These are phyloP conservation scores for Brassica incana DNA, from an alignment of 345 rosid species.

Conservation along the genomic window DNA sequence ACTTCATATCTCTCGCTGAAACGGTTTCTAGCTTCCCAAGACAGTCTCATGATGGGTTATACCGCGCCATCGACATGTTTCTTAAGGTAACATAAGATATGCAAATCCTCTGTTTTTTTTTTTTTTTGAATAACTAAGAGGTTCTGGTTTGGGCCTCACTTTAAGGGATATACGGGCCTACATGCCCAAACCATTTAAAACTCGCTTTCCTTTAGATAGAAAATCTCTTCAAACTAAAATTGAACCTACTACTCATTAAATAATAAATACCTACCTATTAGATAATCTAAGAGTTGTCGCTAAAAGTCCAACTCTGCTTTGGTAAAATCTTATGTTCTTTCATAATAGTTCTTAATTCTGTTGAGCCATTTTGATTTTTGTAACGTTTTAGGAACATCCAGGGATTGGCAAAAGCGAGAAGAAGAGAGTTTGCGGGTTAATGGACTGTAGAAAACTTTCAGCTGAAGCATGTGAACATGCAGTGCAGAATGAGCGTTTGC, in stretches of 20 bases:
- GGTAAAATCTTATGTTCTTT: neutral
- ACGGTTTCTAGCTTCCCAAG: slow-evolving; percentile 51
- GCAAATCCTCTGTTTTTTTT: neutral
- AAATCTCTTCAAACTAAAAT: too few species aligned
- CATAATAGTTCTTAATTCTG: neutral
- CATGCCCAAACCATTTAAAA: neutral
- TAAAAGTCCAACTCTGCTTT: neutral
- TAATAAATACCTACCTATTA: neutral
- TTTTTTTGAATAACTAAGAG: neutral
- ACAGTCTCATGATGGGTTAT: slow-evolving; percentile 60
- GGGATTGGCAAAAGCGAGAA: slow-evolving; percentile 62
- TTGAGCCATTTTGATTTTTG: neutral
- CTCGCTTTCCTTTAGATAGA: neutral
- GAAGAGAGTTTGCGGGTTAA: slow-evolving; percentile 66
- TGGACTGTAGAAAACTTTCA: slow-evolving; percentile 83
- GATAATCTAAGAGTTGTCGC: too few species aligned
- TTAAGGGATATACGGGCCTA: too few species aligned
- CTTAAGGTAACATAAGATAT: slow-evolving; percentile 49
- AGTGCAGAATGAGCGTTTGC: slow-evolving; percentile 83
- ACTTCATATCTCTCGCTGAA: slow-evolving; percentile 51
- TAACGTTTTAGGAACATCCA: slow-evolving; percentile 50
- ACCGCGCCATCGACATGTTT: slow-evolving; percentile 72
- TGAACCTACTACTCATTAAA: neutral
- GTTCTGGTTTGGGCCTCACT: too few species aligned
- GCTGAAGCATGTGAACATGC: slow-evolving; percentile 74